Percentiles rank a stretch among this genome's conserved stretches.
phyloP scores from a whole-genome alignment of 78 protist species.

The Isochrysis galbana region DNA sequence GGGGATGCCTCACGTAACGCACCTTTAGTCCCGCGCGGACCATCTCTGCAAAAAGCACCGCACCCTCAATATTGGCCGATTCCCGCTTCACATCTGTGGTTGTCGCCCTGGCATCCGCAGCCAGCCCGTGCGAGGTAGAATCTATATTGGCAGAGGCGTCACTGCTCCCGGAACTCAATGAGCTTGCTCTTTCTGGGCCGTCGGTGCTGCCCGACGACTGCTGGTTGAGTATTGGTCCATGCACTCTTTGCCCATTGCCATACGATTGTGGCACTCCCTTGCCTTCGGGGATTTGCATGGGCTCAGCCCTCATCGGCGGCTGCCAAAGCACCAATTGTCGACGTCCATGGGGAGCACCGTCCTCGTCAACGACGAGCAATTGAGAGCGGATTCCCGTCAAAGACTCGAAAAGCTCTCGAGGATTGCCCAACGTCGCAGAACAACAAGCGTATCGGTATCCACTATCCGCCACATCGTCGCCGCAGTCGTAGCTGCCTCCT shows the following conservation, averaged over 20 bases:
- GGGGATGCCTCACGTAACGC: too few species aligned
- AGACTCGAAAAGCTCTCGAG: slow-evolving; percentile 18
- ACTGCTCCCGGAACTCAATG: too few species aligned
- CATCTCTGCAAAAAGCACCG: not conserved
- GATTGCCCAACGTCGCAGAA: slow-evolving; percentile 59
- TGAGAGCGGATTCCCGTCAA: not conserved
- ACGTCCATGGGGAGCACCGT: slow-evolving; percentile 50
- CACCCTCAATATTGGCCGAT: not conserved
- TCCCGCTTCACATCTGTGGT: not conserved
- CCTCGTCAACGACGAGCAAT: not conserved
- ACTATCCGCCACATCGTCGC: too few species aligned
- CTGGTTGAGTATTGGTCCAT: not conserved
- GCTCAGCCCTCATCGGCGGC: not conserved
- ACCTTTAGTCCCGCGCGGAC: not conserved
- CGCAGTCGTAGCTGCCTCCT: too few species aligned
- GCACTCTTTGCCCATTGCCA: too few species aligned
- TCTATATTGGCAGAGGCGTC: too few species aligned
- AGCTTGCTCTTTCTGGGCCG: not conserved
- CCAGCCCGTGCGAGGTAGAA: not conserved
- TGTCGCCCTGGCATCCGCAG: not conserved
- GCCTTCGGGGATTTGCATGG: not conserved
- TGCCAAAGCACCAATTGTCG: slow-evolving; percentile 44
- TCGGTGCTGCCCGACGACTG: not conserved
- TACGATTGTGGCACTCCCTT: not conserved
- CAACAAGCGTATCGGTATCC: slow-evolving; percentile 26